Conservation (phyloP, 164 flowering plant species). For the Akebia trifoliata region DNA sequence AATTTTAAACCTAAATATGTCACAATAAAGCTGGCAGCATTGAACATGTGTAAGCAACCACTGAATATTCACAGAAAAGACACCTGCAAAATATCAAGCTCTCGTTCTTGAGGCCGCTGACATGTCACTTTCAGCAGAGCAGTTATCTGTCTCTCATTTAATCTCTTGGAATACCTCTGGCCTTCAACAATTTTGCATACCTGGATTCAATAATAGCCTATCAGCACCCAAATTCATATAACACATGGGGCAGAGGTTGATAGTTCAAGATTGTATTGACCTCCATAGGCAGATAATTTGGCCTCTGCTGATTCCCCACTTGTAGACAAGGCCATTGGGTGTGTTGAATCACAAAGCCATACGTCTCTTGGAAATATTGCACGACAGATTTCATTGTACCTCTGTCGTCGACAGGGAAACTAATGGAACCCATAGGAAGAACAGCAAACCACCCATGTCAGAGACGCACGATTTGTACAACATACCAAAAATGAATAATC, state of each 20-base stretch:
- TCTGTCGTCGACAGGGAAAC: conserved; percentile 66
- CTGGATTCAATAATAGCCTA: too few relatives aligned
- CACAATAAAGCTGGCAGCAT: too few relatives aligned
- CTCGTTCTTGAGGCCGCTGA: conserved; percentile 52
- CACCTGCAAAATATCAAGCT: conserved; percentile 51
- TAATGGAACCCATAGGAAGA: conserved; percentile 10
- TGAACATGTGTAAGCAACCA: too few relatives aligned
- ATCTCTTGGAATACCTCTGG: conserved; percentile 50
- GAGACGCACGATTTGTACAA: too few relatives aligned
- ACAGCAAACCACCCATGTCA: neutral
- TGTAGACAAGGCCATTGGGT: conserved; percentile 63
- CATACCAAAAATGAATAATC: neutral
- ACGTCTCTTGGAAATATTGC: conserved; percentile 67
- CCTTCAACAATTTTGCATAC: conserved; percentile 55
- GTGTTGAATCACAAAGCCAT: conserved; percentile 56
- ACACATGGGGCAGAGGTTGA: too few relatives aligned
- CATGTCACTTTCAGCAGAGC: conserved; percentile 57
- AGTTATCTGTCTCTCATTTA: conserved; percentile 61
- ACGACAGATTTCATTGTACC: conserved; percentile 63
- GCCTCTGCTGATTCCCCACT: conserved; percentile 60
- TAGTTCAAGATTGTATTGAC: conserved; percentile 24
- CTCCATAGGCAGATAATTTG: conserved; percentile 75
- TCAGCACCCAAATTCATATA: too few relatives aligned
- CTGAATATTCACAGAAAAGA: neutral
- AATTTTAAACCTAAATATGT: too few relatives aligned